Evolutionary conservation across 495 filamentous ascomycete species (phyloP).

Genomic region (Daldinia loculata): DNA sequence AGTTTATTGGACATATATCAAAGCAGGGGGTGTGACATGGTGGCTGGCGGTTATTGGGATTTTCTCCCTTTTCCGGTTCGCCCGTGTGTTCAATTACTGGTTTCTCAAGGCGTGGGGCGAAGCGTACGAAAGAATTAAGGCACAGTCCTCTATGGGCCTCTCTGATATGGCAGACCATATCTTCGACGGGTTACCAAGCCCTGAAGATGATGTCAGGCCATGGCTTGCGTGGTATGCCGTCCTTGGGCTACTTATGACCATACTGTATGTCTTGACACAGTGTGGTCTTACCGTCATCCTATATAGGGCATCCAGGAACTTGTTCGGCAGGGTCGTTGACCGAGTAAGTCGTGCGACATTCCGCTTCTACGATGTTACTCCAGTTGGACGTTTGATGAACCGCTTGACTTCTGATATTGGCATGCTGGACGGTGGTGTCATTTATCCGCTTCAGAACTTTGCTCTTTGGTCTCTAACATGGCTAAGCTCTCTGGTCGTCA

Average conservation of each 20-base stretch:
- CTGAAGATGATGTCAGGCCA: conserved; percentile 70
- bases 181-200: conserved; percentile 69
- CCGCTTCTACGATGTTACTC: conserved; percentile 86
- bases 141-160: not conserved
- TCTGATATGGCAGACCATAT: conserved; percentile 32
- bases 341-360: conserved; percentile 81
- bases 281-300: conserved; percentile 72
- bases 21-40: conserved; percentile 75
- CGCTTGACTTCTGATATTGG: conserved; percentile 85
- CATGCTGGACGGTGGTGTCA: conserved; percentile 81
- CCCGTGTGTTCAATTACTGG: conserved; percentile 72
- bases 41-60: conserved; percentile 70
- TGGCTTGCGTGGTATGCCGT: conserved; percentile 76
- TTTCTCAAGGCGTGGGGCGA: conserved; percentile 89
- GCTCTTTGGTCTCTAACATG: conserved; percentile 72
- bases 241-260: conserved; percentile 66
- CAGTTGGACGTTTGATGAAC: conserved; percentile 86
- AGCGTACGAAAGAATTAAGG: conserved; percentile 58
- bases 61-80: conserved; percentile 66
- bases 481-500: conserved; percentile 74
- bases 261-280: conserved; percentile 63
- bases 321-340: conserved; percentile 74
- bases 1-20: conserved; percentile 86
- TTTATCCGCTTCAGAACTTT: conserved; percentile 70
- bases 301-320: conserved; percentile 74